These are phyloP conservation scores for Axilococcus clingmanii DNA, from an alignment of 139 green algal genomes.

Conservation along the genomic window DNA sequence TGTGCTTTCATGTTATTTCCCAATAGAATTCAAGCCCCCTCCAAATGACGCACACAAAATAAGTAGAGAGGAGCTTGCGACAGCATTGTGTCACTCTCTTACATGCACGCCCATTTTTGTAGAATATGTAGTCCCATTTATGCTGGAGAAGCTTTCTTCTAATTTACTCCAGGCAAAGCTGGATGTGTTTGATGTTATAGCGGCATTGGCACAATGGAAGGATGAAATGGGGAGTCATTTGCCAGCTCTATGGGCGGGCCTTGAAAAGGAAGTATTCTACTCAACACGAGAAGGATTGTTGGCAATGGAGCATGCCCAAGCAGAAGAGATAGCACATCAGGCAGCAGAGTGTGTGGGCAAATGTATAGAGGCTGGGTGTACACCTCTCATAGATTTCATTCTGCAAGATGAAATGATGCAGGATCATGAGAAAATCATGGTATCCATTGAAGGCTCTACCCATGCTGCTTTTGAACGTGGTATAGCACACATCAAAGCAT, in stretches of 20 bases:
- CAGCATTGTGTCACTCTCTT: slow-evolving; percentile 23
- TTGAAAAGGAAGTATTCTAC: not conserved
- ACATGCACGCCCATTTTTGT: slow-evolving; percentile 28
- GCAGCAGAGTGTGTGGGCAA: slow-evolving; percentile 4
- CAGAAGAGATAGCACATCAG: not conserved
- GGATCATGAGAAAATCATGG: too few relatives aligned
- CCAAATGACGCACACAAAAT: slow-evolving; percentile 31
- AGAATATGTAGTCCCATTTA: slow-evolving; percentile 28
- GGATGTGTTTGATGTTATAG: slow-evolving; percentile 15
- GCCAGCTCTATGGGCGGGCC: too few relatives aligned
- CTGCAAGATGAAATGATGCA: not conserved
- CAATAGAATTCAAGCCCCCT: slow-evolving; percentile 74
- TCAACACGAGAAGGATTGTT: not conserved
- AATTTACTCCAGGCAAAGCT: slow-evolving; percentile 28
- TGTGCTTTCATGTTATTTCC: slow-evolving; percentile 82
- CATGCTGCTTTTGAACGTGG: too few relatives aligned
- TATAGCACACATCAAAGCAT: too few relatives aligned
- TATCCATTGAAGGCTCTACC: too few relatives aligned
- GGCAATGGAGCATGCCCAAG: not conserved
- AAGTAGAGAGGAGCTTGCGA: slow-evolving; percentile 32
- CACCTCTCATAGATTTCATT: not conserved
- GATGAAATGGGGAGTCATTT: not conserved
- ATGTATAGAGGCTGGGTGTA: not conserved
- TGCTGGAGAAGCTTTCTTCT: slow-evolving; percentile 50
- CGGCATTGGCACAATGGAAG: not conserved